Evolutionary conservation across 257 asterid species (phyloP).

Genomic region (Nicotiana benthamiana): DNA sequence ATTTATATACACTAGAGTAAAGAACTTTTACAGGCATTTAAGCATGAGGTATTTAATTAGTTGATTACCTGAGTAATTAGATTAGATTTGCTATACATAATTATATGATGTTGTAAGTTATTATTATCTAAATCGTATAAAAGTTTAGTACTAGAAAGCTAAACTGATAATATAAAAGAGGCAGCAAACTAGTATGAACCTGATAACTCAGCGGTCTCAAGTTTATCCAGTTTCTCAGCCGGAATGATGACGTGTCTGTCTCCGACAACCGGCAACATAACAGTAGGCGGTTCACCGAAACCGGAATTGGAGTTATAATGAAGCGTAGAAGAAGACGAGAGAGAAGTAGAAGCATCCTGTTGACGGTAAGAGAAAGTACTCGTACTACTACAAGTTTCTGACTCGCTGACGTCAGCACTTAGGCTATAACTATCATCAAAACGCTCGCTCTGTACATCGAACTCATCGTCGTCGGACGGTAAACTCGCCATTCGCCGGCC

Average conservation of each 20-base stretch:
- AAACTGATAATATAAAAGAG: neutral
- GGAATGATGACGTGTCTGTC: conserved; percentile 47
- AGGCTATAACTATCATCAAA: conserved; percentile 50
- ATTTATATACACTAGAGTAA: no score
- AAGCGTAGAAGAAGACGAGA: conserved; percentile 22
- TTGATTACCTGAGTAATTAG: no score
- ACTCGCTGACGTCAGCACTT: conserved; percentile 92
- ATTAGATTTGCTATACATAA: no score
- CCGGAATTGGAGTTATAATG: conserved; percentile 20
- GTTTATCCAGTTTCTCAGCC: conserved; percentile 33
- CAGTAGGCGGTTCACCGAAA: conserved; percentile 43
- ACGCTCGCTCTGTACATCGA: conserved; percentile 41
- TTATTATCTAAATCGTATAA: no score
- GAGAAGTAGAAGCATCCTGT: conserved; percentile 17
- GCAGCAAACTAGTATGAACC: conserved; percentile 26
- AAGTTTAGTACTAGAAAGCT: no score
- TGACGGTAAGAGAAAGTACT: conserved; percentile 38
- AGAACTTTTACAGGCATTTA: no score
- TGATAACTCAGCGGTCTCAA: conserved; percentile 33
- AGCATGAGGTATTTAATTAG: no score
- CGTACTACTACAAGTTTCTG: conserved; percentile 68
- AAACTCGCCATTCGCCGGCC: conserved; percentile 25
- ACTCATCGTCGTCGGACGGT: conserved; percentile 46
- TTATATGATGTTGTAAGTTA: no score
- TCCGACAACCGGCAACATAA: conserved; percentile 60